Evolutionary conservation across 2,329 filamentous ascomycete genomes (phyloP).

Genomic region (Drechslerella dactyloides): DNA sequence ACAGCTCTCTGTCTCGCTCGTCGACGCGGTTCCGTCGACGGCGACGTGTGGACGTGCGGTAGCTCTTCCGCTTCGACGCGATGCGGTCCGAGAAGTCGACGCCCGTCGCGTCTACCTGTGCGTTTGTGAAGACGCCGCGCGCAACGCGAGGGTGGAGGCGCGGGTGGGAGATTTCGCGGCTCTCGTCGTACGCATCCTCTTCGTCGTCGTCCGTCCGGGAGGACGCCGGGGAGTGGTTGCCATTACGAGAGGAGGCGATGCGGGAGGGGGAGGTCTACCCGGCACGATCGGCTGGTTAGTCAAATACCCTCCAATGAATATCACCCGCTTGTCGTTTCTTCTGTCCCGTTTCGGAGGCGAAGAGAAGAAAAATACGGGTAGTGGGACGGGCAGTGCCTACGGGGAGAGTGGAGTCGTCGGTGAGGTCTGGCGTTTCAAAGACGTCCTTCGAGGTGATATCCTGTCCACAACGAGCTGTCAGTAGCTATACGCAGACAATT

Average conservation of each 20-base stretch:
- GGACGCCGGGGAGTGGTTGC: conserved; percentile 63
- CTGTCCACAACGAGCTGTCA: conserved; percentile 60
- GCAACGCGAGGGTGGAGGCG: conserved; percentile 79
- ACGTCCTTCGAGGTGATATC: conserved; percentile 85
- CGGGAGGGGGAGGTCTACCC: conserved; percentile 64
- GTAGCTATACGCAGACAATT: conserved; percentile 50
- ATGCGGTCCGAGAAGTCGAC: conserved; percentile 92
- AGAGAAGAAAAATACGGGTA: not conserved
- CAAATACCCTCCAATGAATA: not conserved
- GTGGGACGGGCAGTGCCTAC: conserved; percentile 62
- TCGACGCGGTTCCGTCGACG: conserved; percentile 69
- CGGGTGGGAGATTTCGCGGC: conserved; percentile 74
- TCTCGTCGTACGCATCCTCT: conserved; percentile 68
- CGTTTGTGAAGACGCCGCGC: conserved; percentile 76
- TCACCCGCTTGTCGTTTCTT: not conserved
- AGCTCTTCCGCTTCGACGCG: conserved; percentile 79
- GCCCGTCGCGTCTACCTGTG: conserved; percentile 75
- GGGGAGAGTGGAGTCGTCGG: conserved; percentile 85
- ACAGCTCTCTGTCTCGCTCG: conserved; percentile 55
- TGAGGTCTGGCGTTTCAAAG: conserved; percentile 93
- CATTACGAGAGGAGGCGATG: conserved; percentile 62
- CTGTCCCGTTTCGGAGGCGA: not conserved
- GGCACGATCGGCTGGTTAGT: conserved; percentile 8
- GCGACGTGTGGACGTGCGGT: conserved; percentile 74
- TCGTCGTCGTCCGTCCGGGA: conserved; percentile 62